Conservation (phyloP, 179 eudicot genomes). For the Gypsophila paniculata region DNA sequence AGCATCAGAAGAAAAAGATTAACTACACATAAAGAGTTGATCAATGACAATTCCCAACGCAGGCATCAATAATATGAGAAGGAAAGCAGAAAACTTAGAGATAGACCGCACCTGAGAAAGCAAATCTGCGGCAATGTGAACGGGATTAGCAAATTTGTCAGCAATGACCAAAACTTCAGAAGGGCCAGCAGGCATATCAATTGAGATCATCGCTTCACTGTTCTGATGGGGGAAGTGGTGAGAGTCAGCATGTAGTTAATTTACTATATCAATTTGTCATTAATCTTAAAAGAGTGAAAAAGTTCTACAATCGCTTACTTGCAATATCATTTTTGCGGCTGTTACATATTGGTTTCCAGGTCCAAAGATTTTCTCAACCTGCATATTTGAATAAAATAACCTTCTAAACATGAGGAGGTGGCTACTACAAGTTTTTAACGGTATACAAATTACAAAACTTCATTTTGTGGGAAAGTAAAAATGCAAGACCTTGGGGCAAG, state of each 20-base stretch:
- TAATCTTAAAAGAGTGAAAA: background rate
- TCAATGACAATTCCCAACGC: too few species aligned
- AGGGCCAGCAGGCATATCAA: constrained; percentile 99
- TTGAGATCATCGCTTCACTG: constrained; percentile 98
- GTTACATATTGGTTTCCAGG: constrained; percentile 99
- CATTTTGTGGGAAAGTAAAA: background rate
- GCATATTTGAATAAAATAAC: constrained; percentile 19
- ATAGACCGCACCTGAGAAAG: constrained; percentile 73
- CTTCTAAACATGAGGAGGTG: constrained; percentile 1
- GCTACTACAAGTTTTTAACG: too few species aligned
- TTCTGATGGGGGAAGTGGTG: constrained; percentile 45
- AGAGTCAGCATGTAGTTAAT: background rate
- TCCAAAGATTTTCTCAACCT: constrained; percentile 98
- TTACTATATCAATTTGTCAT: background rate
- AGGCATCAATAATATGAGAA: background rate
- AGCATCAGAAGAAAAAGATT: background rate
- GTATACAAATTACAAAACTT: too few species aligned
- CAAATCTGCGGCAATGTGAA: constrained; percentile 90
- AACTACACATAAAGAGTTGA: too few species aligned
- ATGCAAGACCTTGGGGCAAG: constrained; percentile 86
- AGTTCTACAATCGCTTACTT: constrained; percentile 38
- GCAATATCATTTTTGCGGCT: constrained; percentile 98
- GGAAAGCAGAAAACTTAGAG: background rate
- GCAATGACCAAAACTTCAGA: constrained; percentile 99
- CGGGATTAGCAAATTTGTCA: constrained; percentile 83